Percentiles rank a stretch among this genome's conserved stretches.
phyloP scores from a whole-genome alignment of 2,329 filamentous ascomycete genomes.

The Penicillium sp. region DNA sequence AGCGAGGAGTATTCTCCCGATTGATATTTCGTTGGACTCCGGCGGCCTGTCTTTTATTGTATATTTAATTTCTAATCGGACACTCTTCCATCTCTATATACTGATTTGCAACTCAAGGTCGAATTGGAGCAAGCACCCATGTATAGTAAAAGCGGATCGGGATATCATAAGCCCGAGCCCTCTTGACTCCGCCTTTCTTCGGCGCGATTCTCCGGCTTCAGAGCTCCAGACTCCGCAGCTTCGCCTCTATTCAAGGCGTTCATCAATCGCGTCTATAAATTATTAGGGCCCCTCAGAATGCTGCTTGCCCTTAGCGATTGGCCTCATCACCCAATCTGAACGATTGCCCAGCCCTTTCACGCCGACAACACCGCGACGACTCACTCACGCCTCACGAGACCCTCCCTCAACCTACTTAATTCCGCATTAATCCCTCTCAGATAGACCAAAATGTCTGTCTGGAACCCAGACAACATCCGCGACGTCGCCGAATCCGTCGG shows the following conservation, averaged over 20 bases:
- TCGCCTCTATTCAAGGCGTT: background rate
- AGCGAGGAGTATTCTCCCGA: conserved; percentile 5
- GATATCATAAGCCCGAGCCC: conserved; percentile 16
- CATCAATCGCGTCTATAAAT: background rate
- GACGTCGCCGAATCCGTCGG: conserved; percentile 97
- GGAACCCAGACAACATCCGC: conserved; percentile 94
- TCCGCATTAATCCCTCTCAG: background rate
- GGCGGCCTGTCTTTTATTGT: conserved; percentile 2
- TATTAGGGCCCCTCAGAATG: conserved; percentile 8
- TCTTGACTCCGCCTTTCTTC: conserved; percentile 13
- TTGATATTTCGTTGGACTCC: conserved; percentile 2
- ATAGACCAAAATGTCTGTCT: conserved; percentile 64
- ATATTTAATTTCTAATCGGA: conserved; percentile 12
- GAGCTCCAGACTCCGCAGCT: background rate
- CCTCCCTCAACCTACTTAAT: conserved; percentile 12
- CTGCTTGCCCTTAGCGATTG: conserved; percentile 2
- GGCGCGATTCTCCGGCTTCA: background rate
- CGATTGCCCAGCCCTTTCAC: background rate
- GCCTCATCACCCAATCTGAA: conserved; percentile 3
- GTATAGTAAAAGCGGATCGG: background rate
- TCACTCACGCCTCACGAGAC: conserved; percentile 4
- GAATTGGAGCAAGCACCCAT: background rate
- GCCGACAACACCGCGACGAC: background rate
- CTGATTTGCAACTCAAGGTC: background rate
- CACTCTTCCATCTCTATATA: background rate